A percentile compares a stretch with the other conserved stretches of the same genome.
Evolutionary conservation across 352 stramenopile genomes (phyloP).

Genomic region (Phytopythium boreale): DNA sequence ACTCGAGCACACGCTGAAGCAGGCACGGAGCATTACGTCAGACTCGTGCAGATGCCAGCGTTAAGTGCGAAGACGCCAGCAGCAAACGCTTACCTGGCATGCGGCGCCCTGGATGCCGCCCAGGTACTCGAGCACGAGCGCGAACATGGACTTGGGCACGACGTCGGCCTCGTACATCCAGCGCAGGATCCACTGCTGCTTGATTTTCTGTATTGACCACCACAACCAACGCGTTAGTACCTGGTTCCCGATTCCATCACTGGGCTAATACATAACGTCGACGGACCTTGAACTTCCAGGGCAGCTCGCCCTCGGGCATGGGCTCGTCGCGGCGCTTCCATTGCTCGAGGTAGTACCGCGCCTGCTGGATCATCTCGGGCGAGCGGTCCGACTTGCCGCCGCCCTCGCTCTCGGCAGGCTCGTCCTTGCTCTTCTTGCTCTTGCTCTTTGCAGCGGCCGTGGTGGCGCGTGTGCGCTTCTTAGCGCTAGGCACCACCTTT

Average conservation of each 20-base stretch:
- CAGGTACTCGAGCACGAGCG: constrained; percentile 71
- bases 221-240: constrained; percentile 7
- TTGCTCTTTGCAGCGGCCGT: constrained; percentile 17
- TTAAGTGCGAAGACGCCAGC: neutral
- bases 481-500: constrained; percentile 31
- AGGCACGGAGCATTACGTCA: constrained; percentile 2
- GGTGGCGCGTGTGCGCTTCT: constrained; percentile 41
- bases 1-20: constrained; percentile 57
- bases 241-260: neutral
- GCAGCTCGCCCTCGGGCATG: constrained; percentile 44
- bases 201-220: constrained; percentile 54
- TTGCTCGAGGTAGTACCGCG: constrained; percentile 79
- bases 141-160: constrained; percentile 78
- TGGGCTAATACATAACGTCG: neutral
- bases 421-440: constrained; percentile 8
- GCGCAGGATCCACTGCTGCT: constrained; percentile 76
- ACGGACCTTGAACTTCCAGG: constrained; percentile 81
- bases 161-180: constrained; percentile 86
- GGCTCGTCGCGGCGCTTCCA: constrained; percentile 64
- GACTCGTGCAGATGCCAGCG: neutral
- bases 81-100: constrained; percentile 32
- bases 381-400: constrained; percentile 70
- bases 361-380: constrained; percentile 76
- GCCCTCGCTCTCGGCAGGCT: constrained; percentile 30
- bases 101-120: constrained; percentile 64